Base-by-base conservation (phyloP, 169 alveolate genomes). In the Plasmodium adleri region DNA sequence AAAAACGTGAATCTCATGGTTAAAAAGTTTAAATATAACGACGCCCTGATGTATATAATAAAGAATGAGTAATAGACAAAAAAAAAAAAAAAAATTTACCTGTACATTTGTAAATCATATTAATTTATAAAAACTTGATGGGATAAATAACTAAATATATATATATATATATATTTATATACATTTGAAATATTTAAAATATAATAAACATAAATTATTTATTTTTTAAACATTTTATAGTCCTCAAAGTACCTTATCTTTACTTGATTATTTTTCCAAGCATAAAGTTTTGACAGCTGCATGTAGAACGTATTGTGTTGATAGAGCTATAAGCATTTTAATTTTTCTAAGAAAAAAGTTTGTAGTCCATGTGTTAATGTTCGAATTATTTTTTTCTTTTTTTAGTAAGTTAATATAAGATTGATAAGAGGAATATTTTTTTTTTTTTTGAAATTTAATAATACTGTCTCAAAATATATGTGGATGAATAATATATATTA, bases 351-450 rank as follows among this genome's bases (percentile, higher is more conserved):
- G 67, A 68, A 68, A 67, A 39, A 68, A 17, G 24, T 80, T 80
- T 72, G 83, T 39, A 58, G 39, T 56, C 1, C 39, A 80, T 72
- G 50, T 68, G 20, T 24, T 80, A 80, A 80, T 80, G 83, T 80
- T 68, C 58, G 90, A 80, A 62, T 80, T 80, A 39, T 68, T 80
- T 47, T 68, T 68, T 68, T 54, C 72, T 52, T 80, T 68, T 80
- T 80, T 80, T 45, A 24, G 90, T 68, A 80, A 80, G 90, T 56
- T 24, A 32, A 24, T 39, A 5, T 39, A 39, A 39, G 10, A 39
- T 39, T 39, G 47, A 39, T 39, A 39, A 39, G 5, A 39, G 47
- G 7, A 39, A 39, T 7, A 0, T 39, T 39, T 39, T 39, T 32
- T 32, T 32, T 32, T 32, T 39, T 39, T 39, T 39, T 39, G 47